Evolutionary conservation across 192 early-diverging fungal species (phyloP).

Genomic region (Glomus cerebriforme): DNA sequence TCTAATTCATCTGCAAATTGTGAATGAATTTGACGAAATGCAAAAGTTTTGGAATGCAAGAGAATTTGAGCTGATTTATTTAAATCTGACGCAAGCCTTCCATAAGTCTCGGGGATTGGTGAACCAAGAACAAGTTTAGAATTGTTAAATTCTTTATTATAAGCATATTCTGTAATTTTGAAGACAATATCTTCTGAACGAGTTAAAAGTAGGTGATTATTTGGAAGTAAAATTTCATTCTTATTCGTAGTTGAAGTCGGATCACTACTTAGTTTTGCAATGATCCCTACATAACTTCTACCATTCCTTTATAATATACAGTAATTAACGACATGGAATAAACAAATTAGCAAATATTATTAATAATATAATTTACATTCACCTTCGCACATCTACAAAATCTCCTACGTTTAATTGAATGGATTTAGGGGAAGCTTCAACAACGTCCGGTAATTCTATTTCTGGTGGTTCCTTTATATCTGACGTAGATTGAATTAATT

Average conservation of each 20-base stretch:
- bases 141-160: constrained; percentile 13
- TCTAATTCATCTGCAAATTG: constrained; percentile 40
- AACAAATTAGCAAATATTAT: not conserved
- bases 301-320: not conserved
- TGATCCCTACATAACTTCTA: not conserved
- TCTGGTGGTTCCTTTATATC: not conserved
- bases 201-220: not conserved
- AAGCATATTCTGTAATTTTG: constrained; percentile 42
- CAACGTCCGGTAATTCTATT: not conserved
- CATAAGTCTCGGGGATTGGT: constrained; percentile 3
- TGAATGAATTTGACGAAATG: constrained; percentile 40
- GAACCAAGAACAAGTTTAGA: constrained; percentile 25
- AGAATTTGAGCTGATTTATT: constrained; percentile 38
- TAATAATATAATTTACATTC: not conserved
- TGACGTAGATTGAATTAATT: not conserved
- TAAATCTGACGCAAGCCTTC: constrained; percentile 36
- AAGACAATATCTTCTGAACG: constrained; percentile 52
- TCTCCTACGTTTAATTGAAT: not conserved
- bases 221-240: not conserved
- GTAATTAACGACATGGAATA: not conserved
- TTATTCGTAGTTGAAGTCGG: not conserved
- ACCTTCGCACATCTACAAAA: not conserved
- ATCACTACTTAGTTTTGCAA: not conserved
- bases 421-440: not conserved
- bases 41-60: constrained; percentile 39